Evolutionary conservation across 768 basidiomycete genomes (phyloP).

Genomic region (Trametes villosa): DNA sequence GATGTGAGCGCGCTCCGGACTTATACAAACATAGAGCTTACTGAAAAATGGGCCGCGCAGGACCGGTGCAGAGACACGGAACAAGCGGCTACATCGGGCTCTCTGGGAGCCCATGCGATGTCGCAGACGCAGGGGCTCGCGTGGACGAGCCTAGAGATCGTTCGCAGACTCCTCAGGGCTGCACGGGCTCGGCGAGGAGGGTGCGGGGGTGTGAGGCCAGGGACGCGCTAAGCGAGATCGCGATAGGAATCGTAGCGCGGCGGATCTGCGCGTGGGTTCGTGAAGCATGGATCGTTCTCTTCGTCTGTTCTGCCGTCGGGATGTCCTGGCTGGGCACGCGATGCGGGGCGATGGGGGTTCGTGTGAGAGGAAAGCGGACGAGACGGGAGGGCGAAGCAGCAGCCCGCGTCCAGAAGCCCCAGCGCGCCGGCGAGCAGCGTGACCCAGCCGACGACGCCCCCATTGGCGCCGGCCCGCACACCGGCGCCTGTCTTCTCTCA

Average conservation of each 20-base stretch:
- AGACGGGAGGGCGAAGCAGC: not conserved
- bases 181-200: too few relatives aligned
- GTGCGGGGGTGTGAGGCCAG: not conserved
- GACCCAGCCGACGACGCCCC: not conserved
- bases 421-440: not conserved
- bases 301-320: conserved; percentile 14
- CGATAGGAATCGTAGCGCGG: conserved; percentile 14
- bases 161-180: too few relatives aligned
- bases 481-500: conserved; percentile 29
- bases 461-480: conserved; percentile 21
- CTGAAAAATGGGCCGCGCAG: conserved; percentile 1
- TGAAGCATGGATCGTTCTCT: not conserved
- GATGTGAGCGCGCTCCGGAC: not conserved
- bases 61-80: not conserved
- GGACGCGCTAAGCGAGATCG: conserved; percentile 9
- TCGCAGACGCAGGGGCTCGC: too few relatives aligned
- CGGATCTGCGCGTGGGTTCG: not conserved
- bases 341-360: too few relatives aligned
- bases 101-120: too few relatives aligned
- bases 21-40: not conserved
- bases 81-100: not conserved
- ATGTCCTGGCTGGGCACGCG: not conserved
- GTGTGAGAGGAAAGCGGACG: conserved; percentile 6
- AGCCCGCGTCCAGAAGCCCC: not conserved
- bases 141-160: too few relatives aligned